phyloP scores from a whole-genome alignment of 2,329 filamentous ascomycete genomes.

The Thielaviopsis ethacetica region DNA sequence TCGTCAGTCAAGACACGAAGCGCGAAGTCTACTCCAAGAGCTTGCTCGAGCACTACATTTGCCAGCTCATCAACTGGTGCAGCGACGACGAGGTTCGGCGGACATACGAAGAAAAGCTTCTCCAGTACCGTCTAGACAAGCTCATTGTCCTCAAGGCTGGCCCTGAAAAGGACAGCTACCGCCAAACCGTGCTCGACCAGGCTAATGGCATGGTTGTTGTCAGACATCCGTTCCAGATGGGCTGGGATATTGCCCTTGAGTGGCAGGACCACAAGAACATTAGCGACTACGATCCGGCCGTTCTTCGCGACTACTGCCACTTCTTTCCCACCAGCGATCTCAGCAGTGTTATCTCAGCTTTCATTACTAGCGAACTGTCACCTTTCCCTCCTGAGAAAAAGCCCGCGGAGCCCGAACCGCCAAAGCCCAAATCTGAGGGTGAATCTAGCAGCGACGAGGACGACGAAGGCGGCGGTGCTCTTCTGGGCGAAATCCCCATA shows the following conservation, averaged over 20 bases:
- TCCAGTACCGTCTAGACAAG: constrained; percentile 65
- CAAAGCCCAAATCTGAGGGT: constrained; percentile 25
- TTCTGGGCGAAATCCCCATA: constrained; percentile 38
- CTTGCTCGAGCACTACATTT: constrained; percentile 64
- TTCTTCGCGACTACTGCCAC: constrained; percentile 65
- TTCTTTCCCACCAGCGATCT: constrained; percentile 78
- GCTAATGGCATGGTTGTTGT: constrained; percentile 93
- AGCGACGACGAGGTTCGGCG: constrained; percentile 71
- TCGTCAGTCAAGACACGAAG: constrained; percentile 78
- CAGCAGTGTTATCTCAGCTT: constrained; percentile 66
- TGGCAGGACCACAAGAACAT: constrained; percentile 70
- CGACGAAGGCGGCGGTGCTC: constrained; percentile 38
- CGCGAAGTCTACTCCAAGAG: constrained; percentile 65
- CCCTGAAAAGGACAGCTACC: constrained; percentile 50
- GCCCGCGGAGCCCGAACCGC: constrained; percentile 14
- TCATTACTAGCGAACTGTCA: constrained; percentile 66
- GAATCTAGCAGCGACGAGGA: constrained; percentile 36
- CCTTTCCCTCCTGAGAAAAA: constrained; percentile 45
- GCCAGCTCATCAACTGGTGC: constrained; percentile 77
- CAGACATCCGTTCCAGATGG: constrained; percentile 73
- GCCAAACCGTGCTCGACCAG: constrained; percentile 55
- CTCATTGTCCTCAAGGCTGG: constrained; percentile 51
- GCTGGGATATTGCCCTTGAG: constrained; percentile 82
- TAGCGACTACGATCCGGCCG: constrained; percentile 56
- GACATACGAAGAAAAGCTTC: constrained; percentile 75